Evolutionary conservation across 345 rosid species (phyloP).

Genomic region (Lagerstroemia speciosa): DNA sequence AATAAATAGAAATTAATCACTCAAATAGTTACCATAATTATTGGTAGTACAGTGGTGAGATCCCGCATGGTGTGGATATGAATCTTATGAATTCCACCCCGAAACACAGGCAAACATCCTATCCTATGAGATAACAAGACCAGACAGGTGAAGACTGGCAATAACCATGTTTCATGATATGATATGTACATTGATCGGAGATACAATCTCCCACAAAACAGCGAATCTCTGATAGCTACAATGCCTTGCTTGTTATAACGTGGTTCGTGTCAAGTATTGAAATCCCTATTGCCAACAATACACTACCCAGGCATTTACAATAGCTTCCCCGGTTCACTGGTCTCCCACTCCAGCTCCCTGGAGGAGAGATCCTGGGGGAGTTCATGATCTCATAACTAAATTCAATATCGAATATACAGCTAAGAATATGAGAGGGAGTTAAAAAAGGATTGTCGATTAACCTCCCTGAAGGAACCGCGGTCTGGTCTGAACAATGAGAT

Average conservation of each 20-base stretch:
- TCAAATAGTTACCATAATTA: too few species aligned
- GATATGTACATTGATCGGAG: background rate
- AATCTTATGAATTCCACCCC: background rate
- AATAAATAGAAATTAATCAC: too few species aligned
- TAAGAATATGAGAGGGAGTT: background rate
- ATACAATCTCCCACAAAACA: background rate
- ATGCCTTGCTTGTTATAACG: background rate
- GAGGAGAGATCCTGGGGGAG: constrained; percentile 9
- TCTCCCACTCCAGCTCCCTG: background rate
- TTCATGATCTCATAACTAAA: background rate
- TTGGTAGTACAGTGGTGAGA: too few species aligned
- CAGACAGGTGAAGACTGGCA: background rate
- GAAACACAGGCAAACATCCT: background rate
- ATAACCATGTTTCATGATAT: background rate
- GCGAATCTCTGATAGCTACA: background rate
- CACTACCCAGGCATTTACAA: constrained; percentile 8
- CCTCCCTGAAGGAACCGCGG: background rate
- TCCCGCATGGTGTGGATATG: too few species aligned
- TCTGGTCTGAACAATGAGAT: too few species aligned
- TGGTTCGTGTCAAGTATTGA: background rate
- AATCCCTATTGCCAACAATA: background rate
- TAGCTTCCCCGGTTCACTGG: constrained; percentile 3
- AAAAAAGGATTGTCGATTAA: background rate
- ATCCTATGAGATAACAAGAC: background rate
- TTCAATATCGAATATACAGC: constrained; percentile 8